phyloP scores from a whole-genome alignment of 768 basidiomycete genomes.

The Flagelloscypha sp. region DNA sequence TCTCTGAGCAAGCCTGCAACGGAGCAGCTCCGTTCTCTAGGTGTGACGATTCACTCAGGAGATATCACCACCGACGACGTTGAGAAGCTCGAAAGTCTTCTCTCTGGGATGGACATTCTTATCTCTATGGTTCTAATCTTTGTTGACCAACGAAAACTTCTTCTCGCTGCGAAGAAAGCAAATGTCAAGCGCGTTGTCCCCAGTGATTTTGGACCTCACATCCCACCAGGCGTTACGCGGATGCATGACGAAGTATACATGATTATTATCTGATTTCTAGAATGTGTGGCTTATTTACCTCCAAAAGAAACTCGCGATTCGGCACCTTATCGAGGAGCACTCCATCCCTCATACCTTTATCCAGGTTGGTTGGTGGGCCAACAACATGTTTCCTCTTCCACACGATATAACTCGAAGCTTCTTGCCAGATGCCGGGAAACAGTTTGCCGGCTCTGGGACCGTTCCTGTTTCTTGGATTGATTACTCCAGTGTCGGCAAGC shows the following conservation, averaged over 20 bases:
- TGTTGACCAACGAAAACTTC: conserved; percentile 9
- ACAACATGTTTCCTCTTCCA: conserved; percentile 11
- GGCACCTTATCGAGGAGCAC: conserved; percentile 16
- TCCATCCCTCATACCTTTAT: conserved; percentile 22
- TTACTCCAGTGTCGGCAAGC: too few relatives aligned
- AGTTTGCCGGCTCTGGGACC: too few relatives aligned
- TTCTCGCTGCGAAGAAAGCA: conserved; percentile 14
- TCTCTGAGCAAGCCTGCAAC: conserved; percentile 12
- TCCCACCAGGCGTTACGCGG: conserved; percentile 6
- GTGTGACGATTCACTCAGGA: conserved; percentile 15
- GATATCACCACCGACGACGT: too few relatives aligned
- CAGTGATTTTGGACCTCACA: conserved; percentile 16
- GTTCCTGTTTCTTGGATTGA: too few relatives aligned
- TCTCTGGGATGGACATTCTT: conserved; percentile 12
- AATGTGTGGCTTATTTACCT: neutral
- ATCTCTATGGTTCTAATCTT: conserved; percentile 9
- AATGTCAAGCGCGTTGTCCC: conserved; percentile 17
- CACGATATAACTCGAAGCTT: too few relatives aligned
- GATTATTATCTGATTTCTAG: neutral
- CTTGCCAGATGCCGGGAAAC: too few relatives aligned
- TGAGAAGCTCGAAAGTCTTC: conserved; percentile 9
- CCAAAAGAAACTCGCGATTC: conserved; percentile 20
- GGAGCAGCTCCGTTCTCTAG: conserved; percentile 6
- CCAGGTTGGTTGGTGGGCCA: conserved; percentile 25
- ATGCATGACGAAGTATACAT: conserved; percentile 8